phyloP scores from a whole-genome alignment of 495 filamentous ascomycete species.

The Hypoxylon fragiforme region DNA sequence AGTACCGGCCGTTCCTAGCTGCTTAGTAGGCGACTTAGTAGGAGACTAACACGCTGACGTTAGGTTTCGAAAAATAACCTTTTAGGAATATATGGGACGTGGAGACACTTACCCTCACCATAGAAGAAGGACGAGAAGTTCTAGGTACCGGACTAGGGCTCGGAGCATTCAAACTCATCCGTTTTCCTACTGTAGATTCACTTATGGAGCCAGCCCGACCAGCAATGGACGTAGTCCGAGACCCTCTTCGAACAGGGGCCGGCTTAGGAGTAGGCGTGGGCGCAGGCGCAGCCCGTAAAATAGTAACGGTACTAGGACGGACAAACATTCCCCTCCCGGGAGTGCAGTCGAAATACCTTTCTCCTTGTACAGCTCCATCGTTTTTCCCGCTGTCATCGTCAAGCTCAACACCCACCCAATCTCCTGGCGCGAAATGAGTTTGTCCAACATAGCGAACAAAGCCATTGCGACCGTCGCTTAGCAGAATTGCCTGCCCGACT shows the following conservation, averaged over 20 bases:
- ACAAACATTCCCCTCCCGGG: conserved; percentile 88
- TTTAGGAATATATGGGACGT: background rate
- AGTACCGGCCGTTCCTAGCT: conserved; percentile 60
- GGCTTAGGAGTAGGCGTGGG: conserved; percentile 36
- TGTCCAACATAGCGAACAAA: conserved; percentile 79
- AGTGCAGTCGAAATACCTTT: conserved; percentile 87
- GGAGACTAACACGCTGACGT: conserved; percentile 60
- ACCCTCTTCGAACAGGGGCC: conserved; percentile 32
- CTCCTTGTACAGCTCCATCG: conserved; percentile 86
- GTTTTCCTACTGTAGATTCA: conserved; percentile 58
- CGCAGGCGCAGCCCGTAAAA: conserved; percentile 63
- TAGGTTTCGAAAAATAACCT: conserved; percentile 15
- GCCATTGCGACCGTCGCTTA: conserved; percentile 75
- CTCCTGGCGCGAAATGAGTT: conserved; percentile 76
- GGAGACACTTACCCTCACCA: conserved; percentile 56
- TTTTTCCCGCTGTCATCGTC: conserved; percentile 87
- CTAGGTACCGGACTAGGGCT: conserved; percentile 67
- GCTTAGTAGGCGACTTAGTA: conserved; percentile 80
- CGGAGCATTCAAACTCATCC: conserved; percentile 67
- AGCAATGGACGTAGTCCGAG: conserved; percentile 34
- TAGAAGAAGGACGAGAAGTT: conserved; percentile 55
- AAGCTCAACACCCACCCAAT: conserved; percentile 91
- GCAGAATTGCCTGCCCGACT: conserved; percentile 58
- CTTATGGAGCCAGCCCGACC: conserved; percentile 41
- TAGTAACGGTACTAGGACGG: conserved; percentile 60